Base-by-base conservation (phyloP, 2,329 filamentous ascomycete genomes). In the Pochonia chlamydosporia region DNA sequence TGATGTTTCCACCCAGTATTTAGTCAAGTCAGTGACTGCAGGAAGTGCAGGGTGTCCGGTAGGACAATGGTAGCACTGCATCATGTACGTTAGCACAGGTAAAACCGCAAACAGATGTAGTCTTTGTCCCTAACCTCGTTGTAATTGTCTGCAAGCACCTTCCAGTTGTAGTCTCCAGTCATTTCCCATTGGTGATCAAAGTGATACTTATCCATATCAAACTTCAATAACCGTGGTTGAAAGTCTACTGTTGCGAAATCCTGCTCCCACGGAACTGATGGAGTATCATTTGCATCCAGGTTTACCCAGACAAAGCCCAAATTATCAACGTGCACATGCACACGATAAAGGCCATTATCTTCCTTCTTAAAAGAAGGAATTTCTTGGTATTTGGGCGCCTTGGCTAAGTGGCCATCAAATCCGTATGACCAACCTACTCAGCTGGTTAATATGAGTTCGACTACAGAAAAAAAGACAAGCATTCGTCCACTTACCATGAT, bases 291-390 rank as follows among this genome's bases (percentile, higher is more conserved):
- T 18, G 61, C 56, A 44, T 76, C 71, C 14, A 77, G 54, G 50
- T 76, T 76, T 43, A 73, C 65, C 68, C 71, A 76, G 20, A 76
- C 57, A 51, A 76, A 75, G 4, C 70, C 70, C n/a, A 64, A 64
- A 13, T 49, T 49, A 50, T 74, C 72, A 33, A 73, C 54, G 25
- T 69, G 66, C 4, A 72, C 63, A 44, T 75, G 70, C 26, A 75
- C 63, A 0, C 63, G 64, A 48, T 76, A 68, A 0, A 78, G 59
- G 5, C 71, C 64, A 50, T 78, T 56, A 48, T 65, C 58, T 16
- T 54, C 52, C 50, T 64, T 69, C 40, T 69, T 64, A 40, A 71
- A 71, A 20, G 58, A 59, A 4, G 57, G 46, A 2, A 71, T 54
- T 1, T 64, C 59, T 36, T 70, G 64, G 50, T 69, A 71, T 4